A percentile compares a stretch with the other conserved stretches of the same genome.
These are phyloP conservation scores for Trichopus zeylanicus DNA, from an alignment of 116 monocot genomes.

Conservation along the genomic window DNA sequence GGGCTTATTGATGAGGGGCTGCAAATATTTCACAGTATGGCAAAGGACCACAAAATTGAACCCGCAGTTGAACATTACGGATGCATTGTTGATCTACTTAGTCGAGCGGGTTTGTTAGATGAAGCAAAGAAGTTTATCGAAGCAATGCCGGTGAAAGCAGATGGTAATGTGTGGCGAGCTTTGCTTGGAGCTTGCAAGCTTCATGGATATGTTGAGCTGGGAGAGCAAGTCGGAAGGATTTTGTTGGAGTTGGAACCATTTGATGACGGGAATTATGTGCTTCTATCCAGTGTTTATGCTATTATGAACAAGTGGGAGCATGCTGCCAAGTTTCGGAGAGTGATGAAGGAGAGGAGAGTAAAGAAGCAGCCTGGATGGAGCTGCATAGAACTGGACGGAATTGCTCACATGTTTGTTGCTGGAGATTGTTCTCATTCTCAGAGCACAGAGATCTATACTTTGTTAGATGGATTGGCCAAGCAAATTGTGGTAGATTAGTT, in stretches of 20 bases:
- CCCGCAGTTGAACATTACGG: slow-evolving; percentile 12
- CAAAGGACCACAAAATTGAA: slow-evolving; percentile 3
- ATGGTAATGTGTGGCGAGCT: slow-evolving; percentile 15
- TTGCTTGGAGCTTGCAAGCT: slow-evolving; percentile 14
- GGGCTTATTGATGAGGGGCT: slow-evolving; percentile 13
- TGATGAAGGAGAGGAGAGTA: slow-evolving; percentile 19
- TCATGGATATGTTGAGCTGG: slow-evolving; percentile 15
- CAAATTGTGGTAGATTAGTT: background rate
- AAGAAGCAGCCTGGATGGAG: slow-evolving; percentile 37
- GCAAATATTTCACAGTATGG: slow-evolving; percentile 13
- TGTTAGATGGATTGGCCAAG: slow-evolving; percentile 11
- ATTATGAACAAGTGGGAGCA: slow-evolving; percentile 26
- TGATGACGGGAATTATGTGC: slow-evolving; percentile 19
- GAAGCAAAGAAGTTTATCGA: slow-evolving; percentile 15
- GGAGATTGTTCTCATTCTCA: slow-evolving; percentile 18
- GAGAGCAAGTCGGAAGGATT: slow-evolving; percentile 10
- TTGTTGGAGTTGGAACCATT: slow-evolving; percentile 18
- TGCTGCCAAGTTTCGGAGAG: slow-evolving; percentile 13
- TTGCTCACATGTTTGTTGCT: slow-evolving; percentile 19
- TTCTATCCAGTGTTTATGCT: slow-evolving; percentile 24
- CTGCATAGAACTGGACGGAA: slow-evolving; percentile 22
- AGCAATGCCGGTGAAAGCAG: slow-evolving; percentile 10
- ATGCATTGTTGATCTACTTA: slow-evolving; percentile 18
- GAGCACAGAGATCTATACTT: slow-evolving; percentile 12
- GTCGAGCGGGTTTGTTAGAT: slow-evolving; percentile 8